Base-by-base conservation (phyloP, 352 stramenopile species). In the Phytopythium chamaehyphon region DNA sequence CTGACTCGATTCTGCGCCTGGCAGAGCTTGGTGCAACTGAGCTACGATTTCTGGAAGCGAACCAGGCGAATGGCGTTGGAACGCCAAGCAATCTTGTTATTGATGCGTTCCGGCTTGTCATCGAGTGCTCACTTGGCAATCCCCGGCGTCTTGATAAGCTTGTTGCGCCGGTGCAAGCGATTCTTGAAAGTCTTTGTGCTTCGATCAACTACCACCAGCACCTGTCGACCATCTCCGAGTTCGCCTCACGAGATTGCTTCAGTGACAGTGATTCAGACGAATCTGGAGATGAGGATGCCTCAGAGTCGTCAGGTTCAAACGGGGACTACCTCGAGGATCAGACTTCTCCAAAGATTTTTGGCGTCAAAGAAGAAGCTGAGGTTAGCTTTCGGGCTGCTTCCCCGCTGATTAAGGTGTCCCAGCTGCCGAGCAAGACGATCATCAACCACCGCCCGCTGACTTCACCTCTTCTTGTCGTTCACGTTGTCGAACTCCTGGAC, bases 201-300 rank as follows among this genome's bases (percentile, higher is more conserved):
- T 69, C 68, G 3, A 89, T 91, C 51, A 89, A 89, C 49, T 91
- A 88, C 26, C 75, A 88, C 31, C 77, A 87, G 57, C 80, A 91
- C 46, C 59, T 88, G 33, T 76, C 75, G 6, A 88, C 77, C 1
- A 91, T 91, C 48, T 76, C 66, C 0, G 77, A 88, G 54, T 86
- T 89, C 40, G 80, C 80, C 9, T 76, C 75, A 3, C 76, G 77
- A 1, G 76, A 84, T 53, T 87, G 80, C 47, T 91, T 91, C 45
- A 89, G 77, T 46, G 80, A 91, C 47, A 83, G 68, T 37, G 80
- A 90, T 48, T 87, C 74, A 0, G 79, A 90, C 26, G 65, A 71
- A 6, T 72, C 66, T 2, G 70, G 71, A 8, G 62, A 68, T 19
- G 70, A 73, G 23, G 52, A 65, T 33, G 51, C 42, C 43, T 52